Evolutionary conservation across 495 filamentous ascomycete species (phyloP).

Genomic region (Pseudevernia furfuracea): DNA sequence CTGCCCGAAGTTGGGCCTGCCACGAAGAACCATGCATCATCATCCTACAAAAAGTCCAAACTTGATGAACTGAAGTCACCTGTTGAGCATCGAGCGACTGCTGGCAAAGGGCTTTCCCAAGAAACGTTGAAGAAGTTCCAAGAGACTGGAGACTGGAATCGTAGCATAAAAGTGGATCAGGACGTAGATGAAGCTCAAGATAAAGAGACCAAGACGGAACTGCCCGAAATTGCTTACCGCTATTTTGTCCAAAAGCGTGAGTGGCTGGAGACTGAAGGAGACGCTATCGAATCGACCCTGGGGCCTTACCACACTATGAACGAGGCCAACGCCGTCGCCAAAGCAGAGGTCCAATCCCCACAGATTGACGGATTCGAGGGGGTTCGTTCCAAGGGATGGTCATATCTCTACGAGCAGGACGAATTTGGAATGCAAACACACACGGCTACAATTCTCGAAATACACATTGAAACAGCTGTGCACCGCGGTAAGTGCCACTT

Average conservation of each 20-base stretch:
- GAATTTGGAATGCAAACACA: conserved; percentile 13
- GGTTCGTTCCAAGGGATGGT: neutral
- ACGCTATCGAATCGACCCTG: neutral
- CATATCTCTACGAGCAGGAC: conserved; percentile 7
- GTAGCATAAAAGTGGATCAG: neutral
- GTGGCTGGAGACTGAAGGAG: conserved; percentile 6
- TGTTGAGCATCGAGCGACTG: neutral
- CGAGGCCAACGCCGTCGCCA: conserved; percentile 3
- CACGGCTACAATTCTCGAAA: conserved; percentile 2
- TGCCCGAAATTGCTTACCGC: neutral
- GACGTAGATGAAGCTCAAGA: neutral
- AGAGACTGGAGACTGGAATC: neutral
- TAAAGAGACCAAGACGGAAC: neutral
- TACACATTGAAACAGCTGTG: conserved; percentile 1
- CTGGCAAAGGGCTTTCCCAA: neutral
- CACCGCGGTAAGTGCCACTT: neutral
- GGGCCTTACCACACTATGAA: conserved; percentile 5
- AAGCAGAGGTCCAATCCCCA: conserved; percentile 2
- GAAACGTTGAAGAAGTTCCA: neutral
- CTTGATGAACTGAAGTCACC: neutral
- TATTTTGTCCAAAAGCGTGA: conserved; percentile 9
- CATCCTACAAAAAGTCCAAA: neutral
- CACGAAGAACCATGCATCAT: neutral
- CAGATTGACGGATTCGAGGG: neutral
- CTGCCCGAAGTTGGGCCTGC: no score